Conservation (phyloP, 2,329 filamentous ascomycete genomes). For the Penicillium sp. region DNA sequence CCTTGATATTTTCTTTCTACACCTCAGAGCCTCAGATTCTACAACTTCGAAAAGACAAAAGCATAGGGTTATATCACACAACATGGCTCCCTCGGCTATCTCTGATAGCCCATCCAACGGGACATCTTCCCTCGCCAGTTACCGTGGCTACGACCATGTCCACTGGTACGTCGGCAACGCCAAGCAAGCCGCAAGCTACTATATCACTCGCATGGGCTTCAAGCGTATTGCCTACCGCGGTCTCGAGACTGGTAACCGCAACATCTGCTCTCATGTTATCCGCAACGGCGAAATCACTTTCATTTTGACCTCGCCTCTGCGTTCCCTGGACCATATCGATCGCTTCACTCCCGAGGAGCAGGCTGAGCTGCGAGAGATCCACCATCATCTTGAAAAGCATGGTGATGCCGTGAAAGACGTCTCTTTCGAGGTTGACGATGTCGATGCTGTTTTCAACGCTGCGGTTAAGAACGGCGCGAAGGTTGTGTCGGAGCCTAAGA, state of each 20-base stretch:
- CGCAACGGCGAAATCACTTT: constrained; percentile 43
- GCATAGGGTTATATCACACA: constrained; percentile 3
- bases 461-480: constrained; percentile 56
- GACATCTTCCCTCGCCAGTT: constrained; percentile 31
- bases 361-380: constrained; percentile 64
- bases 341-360: constrained; percentile 54
- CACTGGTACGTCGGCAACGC: constrained; percentile 97
- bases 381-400: constrained; percentile 76
- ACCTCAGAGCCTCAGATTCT: background rate
- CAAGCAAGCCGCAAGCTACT: constrained; percentile 88
- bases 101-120: constrained; percentile 18
- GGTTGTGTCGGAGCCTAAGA: constrained; percentile 47
- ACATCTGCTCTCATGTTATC: constrained; percentile 72
- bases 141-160: constrained; percentile 85
- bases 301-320: constrained; percentile 43
- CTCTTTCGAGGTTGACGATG: constrained; percentile 88
- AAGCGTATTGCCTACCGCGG: constrained; percentile 74
- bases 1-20: background rate
- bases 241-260: constrained; percentile 78
- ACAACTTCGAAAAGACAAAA: background rate
- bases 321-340: constrained; percentile 61
- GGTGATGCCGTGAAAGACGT: constrained; percentile 95
- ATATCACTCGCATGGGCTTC: constrained; percentile 83
- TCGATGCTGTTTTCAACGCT: constrained; percentile 69
- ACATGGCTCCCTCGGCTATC: constrained; percentile 33